A percentile compares a stretch with the other conserved stretches of the same genome.
phyloP scores from a whole-genome alignment of 257 asterid species.

The Gentiana macrophylla region DNA sequence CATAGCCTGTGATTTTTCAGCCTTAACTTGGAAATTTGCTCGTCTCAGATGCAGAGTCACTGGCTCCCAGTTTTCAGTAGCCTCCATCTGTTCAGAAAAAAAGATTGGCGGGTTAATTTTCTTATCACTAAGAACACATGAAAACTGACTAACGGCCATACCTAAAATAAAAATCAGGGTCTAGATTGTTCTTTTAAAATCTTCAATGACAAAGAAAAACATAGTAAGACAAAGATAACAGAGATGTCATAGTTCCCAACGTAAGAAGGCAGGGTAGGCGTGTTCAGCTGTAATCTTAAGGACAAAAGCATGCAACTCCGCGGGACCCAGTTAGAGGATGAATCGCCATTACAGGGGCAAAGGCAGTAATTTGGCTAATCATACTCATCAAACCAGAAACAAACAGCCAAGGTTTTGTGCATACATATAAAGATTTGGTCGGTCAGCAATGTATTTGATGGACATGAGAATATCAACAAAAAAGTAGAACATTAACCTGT shows the following conservation, averaged over 20 bases:
- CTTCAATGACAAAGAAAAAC: not conserved
- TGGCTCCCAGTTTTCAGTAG: conserved; percentile 86
- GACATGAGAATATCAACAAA: not conserved
- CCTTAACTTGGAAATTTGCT: conserved; percentile 73
- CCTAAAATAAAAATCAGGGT: no score
- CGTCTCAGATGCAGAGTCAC: conserved; percentile 52
- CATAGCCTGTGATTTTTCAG: conserved; percentile 49
- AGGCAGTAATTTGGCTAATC: no score
- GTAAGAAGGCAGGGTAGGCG: no score
- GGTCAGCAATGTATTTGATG: not conserved
- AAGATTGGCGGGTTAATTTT: not conserved
- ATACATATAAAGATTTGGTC: conserved; percentile 1
- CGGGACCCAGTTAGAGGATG: no score
- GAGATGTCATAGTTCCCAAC: no score
- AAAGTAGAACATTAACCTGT: not conserved
- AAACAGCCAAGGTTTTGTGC: not conserved
- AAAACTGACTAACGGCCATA: not conserved
- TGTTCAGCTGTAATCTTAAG: no score
- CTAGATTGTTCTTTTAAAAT: not conserved
- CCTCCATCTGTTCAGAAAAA: conserved; percentile 41
- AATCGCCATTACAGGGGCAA: no score
- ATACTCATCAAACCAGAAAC: conserved; percentile 4
- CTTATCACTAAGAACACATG: not conserved
- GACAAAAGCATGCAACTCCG: no score
- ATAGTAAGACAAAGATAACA: no score